phyloP scores from a whole-genome alignment of 257 asterid genomes.

The Ehretia macrophylla region DNA sequence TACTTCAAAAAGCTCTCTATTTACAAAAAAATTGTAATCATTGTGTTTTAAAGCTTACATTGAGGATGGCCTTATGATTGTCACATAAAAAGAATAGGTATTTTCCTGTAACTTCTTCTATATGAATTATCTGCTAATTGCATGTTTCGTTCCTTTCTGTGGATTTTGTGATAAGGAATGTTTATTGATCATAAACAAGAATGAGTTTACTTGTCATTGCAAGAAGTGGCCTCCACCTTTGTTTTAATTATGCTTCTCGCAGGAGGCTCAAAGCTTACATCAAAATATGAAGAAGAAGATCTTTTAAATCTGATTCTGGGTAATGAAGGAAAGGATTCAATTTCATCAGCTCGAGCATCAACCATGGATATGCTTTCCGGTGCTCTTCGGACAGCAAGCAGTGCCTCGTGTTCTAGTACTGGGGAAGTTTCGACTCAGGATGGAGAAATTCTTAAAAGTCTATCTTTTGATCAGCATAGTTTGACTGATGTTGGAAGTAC shows the following conservation, averaged over 20 bases:
- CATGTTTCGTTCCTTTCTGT: no score
- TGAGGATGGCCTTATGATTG: no score
- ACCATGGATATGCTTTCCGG: constrained; percentile 21
- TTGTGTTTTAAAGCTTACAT: no score
- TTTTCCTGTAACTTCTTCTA: no score
- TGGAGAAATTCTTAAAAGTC: constrained; percentile 24
- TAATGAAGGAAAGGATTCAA: constrained; percentile 25
- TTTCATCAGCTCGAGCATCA: constrained; percentile 21
- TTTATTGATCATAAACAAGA: no score
- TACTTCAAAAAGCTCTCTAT: no score
- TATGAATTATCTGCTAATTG: no score
- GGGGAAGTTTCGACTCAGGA: constrained; percentile 32
- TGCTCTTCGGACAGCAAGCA: constrained; percentile 23
- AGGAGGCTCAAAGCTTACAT: constrained; percentile 63
- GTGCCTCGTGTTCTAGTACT: constrained; percentile 47
- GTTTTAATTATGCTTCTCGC: constrained; percentile 10
- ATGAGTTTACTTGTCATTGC: no score
- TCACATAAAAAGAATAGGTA: no score
- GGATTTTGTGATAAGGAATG: no score
- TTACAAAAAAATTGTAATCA: no score
- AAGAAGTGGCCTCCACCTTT: no score
- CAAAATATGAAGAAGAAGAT: constrained; percentile 50
- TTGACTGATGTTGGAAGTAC: constrained; percentile 24
- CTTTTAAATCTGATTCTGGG: constrained; percentile 24
- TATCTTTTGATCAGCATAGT: constrained; percentile 33